A percentile compares a stretch with the other conserved stretches of the same genome.
phyloP scores from a whole-genome alignment of 306 rosid genomes.

The Vigna trinervia region DNA sequence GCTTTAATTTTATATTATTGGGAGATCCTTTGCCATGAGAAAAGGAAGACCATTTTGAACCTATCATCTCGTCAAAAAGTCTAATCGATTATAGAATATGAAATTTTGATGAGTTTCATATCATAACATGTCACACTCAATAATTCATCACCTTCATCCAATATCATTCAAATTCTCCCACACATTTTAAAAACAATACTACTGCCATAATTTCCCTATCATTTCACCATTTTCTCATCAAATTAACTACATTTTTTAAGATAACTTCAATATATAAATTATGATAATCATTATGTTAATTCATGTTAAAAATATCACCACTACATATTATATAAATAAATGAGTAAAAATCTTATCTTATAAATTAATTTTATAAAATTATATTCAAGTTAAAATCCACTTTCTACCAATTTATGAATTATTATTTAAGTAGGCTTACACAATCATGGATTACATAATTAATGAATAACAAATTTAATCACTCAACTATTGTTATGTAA shows the following conservation, averaged over 20 bases:
- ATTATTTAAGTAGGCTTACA: too few relatives aligned
- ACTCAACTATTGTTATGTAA: too few relatives aligned
- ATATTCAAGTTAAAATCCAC: too few relatives aligned
- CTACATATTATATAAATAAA: too few relatives aligned
- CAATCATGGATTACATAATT: too few relatives aligned
- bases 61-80: constrained; percentile 49
- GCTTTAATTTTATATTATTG: neutral
- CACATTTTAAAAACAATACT: neutral
- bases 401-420: too few relatives aligned
- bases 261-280: constrained; percentile 3
- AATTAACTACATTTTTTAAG: neutral
- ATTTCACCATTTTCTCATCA: constrained; percentile 26
- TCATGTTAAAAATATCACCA: neutral
- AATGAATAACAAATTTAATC: too few relatives aligned
- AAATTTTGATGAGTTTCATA: constrained; percentile 12
- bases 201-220: neutral
- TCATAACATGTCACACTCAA: constrained; percentile 51
- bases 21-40: neutral
- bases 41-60: constrained; percentile 42
- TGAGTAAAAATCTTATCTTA: too few relatives aligned
- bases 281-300: neutral
- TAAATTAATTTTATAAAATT: too few relatives aligned
- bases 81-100: constrained; percentile 37
- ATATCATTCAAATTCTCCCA: constrained; percentile 40
- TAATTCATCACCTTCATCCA: constrained; percentile 44